A percentile compares a stretch with the other conserved stretches of the same genome.
Evolutionary conservation across 805 yeast genomes (phyloP).

Genomic region (Ogataea nitratoaversa): DNA sequence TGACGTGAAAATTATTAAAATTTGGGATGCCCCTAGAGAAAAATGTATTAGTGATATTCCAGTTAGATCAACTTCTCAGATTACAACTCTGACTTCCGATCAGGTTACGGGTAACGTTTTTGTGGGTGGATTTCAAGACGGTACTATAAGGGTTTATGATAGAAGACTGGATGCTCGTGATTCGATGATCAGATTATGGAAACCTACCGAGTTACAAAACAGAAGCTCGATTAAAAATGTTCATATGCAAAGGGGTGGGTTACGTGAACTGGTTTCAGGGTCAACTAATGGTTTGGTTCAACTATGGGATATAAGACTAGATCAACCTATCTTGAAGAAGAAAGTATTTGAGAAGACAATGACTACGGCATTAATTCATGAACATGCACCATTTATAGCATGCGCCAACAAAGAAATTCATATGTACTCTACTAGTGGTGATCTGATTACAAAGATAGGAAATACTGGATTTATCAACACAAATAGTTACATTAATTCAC

Average conservation of each 20-base stretch:
- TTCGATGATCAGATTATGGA: slow-evolving; percentile 83
- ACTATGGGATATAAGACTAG: slow-evolving; percentile 83
- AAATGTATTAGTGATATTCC: slow-evolving; percentile 83
- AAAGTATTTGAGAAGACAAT: slow-evolving; percentile 46
- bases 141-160: slow-evolving; percentile 84
- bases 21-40: slow-evolving; percentile 98
- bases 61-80: slow-evolving; percentile 83
- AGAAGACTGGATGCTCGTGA: slow-evolving; percentile 80
- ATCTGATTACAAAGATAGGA: slow-evolving; percentile 55
- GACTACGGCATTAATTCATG: slow-evolving; percentile 81
- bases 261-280: slow-evolving; percentile 83
- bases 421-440: slow-evolving; percentile 84
- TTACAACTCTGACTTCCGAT: slow-evolving; percentile 87
- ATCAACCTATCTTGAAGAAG: slow-evolving; percentile 67
- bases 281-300: slow-evolving; percentile 77
- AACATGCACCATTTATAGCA: slow-evolving; percentile 92
- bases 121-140: slow-evolving; percentile 91
- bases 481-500: slow-evolving; percentile 55
- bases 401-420: slow-evolving; percentile 80
- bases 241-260: slow-evolving; percentile 96
- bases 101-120: slow-evolving; percentile 91
- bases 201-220: slow-evolving; percentile 31
- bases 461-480: slow-evolving; percentile 34
- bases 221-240: slow-evolving; percentile 54
- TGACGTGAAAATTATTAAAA: slow-evolving; percentile 83